These are phyloP conservation scores for Pulveroboletus sp. DNA, from an alignment of 768 basidiomycete species.

Conservation along the genomic window DNA sequence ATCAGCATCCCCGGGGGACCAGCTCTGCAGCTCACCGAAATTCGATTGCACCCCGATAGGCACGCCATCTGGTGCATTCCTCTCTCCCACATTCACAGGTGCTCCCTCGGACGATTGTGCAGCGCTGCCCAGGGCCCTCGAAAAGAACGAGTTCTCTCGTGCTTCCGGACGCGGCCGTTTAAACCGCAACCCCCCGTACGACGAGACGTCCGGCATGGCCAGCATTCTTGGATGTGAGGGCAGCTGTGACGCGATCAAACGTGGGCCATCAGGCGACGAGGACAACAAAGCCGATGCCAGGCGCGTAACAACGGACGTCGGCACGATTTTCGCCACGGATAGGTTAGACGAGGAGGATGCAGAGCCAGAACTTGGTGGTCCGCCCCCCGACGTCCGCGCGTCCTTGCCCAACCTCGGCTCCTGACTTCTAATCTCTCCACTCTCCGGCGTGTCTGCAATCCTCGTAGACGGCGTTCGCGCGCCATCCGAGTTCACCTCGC, in stretches of 20 bases:
- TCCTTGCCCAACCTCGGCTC: neutral
- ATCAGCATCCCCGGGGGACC: neutral
- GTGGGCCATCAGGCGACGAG: neutral
- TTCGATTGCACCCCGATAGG: neutral
- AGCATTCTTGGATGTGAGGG: neutral
- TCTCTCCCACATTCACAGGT: neutral
- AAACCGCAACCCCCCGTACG: conserved; percentile 19
- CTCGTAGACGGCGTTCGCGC: neutral
- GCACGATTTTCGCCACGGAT: neutral
- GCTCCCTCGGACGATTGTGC: neutral
- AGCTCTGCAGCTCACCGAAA: neutral
- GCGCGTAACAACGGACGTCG: neutral
- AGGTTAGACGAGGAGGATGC: neutral
- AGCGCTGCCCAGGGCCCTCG: conserved; percentile 14
- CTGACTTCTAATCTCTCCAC: conserved; percentile 17
- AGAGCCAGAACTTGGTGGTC: neutral
- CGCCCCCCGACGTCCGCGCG: neutral
- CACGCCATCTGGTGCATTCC: neutral
- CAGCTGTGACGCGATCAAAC: neutral
- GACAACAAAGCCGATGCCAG: neutral
- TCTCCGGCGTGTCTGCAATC: conserved; percentile 2
- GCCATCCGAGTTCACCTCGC: conserved; percentile 13
- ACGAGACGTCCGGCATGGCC: conserved; percentile 23
- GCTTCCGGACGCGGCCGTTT: conserved; percentile 10
- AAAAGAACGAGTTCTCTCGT: conserved; percentile 22